Evolutionary conservation across 768 basidiomycete species (phyloP).

Genomic region (Cubamyces sp.): DNA sequence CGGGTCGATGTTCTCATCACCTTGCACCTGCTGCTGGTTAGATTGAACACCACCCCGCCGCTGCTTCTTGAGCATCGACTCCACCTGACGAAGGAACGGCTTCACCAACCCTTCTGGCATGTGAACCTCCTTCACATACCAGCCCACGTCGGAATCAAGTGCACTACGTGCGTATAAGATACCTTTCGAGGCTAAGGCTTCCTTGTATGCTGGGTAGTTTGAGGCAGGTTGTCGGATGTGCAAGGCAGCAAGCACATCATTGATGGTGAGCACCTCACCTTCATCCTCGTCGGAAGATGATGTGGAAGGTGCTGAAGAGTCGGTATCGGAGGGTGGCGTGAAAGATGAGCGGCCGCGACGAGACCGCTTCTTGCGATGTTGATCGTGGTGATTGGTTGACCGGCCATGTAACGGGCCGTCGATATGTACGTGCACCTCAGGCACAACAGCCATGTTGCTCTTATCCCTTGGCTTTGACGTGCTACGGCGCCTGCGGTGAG

Average conservation of each 20-base stretch:
- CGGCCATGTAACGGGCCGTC: no score
- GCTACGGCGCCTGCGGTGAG: background rate
- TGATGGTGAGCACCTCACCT: background rate
- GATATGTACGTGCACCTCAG: no score
- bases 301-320: background rate
- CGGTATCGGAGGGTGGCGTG: background rate
- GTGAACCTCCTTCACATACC: background rate
- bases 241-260: background rate
- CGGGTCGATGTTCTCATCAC: background rate
- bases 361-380: background rate
- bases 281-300: background rate
- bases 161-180: background rate
- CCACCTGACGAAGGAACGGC: background rate
- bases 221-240: background rate
- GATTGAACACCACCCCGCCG: background rate
- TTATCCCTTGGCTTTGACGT: no score
- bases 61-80: background rate
- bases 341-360: background rate
- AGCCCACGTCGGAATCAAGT: background rate
- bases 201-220: background rate
- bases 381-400: no score
- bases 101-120: background rate
- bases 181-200: background rate
- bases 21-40: background rate
- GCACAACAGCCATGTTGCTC: no score